Evolutionary conservation across 2,329 filamentous ascomycete genomes (phyloP).

Genomic region (Trichophyton simii): DNA sequence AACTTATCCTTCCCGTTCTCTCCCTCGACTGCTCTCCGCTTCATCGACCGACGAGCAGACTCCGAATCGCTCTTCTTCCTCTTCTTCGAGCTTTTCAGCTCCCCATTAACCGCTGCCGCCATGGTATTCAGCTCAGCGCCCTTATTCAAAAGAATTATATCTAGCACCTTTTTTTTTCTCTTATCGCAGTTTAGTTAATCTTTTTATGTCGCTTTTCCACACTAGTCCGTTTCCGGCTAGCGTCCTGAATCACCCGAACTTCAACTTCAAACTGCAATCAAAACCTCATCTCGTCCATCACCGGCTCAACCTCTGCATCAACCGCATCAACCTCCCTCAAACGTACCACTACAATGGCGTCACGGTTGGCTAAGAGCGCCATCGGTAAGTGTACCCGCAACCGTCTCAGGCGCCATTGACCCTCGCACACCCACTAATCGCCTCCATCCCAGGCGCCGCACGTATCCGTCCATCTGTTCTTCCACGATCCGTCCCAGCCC

Average conservation of each 20-base stretch:
- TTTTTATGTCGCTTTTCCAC: not conserved
- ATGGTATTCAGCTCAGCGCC: not conserved
- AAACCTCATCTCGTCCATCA: constrained; percentile 22
- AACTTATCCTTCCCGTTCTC: constrained; percentile 14
- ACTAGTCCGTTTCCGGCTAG: not conserved
- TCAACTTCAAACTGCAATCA: constrained; percentile 21
- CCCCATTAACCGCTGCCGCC: not conserved
- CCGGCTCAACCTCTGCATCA: constrained; percentile 16
- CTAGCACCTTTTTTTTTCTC: not conserved
- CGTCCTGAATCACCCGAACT: not conserved
- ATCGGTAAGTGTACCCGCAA: constrained; percentile 54
- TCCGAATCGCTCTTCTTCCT: constrained; percentile 26
- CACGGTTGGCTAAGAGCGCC: constrained; percentile 89
- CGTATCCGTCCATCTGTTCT: constrained; percentile 74
- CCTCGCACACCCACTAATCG: constrained; percentile 23
- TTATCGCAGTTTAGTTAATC: not conserved
- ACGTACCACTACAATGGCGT: constrained; percentile 68
- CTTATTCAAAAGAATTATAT: not conserved
- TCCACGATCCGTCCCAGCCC: constrained; percentile 60
- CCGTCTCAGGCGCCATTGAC: not conserved
- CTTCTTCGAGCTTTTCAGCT: constrained; percentile 22
- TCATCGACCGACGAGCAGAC: constrained; percentile 17
- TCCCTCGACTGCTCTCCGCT: constrained; percentile 35
- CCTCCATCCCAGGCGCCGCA: constrained; percentile 60
- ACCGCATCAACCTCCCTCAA: constrained; percentile 18